Base-by-base conservation (phyloP, 2,329 filamentous ascomycete genomes). In the Aspergillus melleus region DNA sequence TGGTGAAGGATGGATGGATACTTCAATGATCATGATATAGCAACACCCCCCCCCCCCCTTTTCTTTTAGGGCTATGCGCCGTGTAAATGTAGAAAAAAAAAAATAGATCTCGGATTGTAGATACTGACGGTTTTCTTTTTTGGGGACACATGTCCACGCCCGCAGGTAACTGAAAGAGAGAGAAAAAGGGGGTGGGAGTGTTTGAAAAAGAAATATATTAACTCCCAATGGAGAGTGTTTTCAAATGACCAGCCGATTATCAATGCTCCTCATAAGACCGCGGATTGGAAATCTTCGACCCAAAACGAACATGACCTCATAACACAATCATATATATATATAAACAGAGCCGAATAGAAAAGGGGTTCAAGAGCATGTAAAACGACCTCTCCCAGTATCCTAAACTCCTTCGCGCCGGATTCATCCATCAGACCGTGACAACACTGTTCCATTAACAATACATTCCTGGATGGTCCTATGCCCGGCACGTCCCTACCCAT, bases 241-340 rank as follows among this genome's bases (percentile, higher is more conserved):
- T 16, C 26, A 61, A 26, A 54, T 58, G 59, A 55, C 57, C 61
- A 63, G 58, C 56, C 61, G 60, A 57, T 54, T 60, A 59, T 62
- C 19, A 54, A 50, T 63, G 32, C 61, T 53, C 54, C 55, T 22
- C 46, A 56, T n/a, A 66, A n/a, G 24, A 32, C 24, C 24, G 9
- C 24, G 24, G 36, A n/a, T 51, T 51, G 24, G 16, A 51, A 4
- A 36, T 30, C 19, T 20, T 14, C 49, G 24, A 24, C 36, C 49
- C 49, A 57, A 46, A 24, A n/a, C 12, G 24, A 63, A 61, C 66
- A 58, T 70, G 62, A 64, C 63, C 67, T 68, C 66, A 71, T 69
- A 61, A 68, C 62, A 67, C 56, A 57, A 61, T 63, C 61, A 67
- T 29, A 53, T 26, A 53, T 26, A 53, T 53, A 53, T 53, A 20